A percentile compares a stretch with the other conserved stretches of the same genome.
phyloP scores from a whole-genome alignment of 352 stramenopile genomes.

The Peronospora farinosa region DNA sequence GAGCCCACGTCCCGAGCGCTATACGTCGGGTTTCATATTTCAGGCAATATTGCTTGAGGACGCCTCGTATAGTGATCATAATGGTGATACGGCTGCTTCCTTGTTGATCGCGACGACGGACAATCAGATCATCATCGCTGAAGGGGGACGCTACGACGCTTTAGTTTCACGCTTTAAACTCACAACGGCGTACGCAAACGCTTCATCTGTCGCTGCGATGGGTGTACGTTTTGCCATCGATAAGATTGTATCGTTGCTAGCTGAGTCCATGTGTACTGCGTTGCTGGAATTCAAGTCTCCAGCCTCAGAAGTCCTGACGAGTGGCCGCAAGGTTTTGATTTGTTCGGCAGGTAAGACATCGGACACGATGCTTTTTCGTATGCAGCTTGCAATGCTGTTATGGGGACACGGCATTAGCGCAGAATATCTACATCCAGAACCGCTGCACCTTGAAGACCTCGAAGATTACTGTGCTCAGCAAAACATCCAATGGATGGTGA shows the following conservation, averaged over 20 bases:
- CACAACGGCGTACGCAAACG: conserved; percentile 67
- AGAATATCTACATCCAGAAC: conserved; percentile 81
- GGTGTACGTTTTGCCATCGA: conserved; percentile 82
- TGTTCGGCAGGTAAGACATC: conserved; percentile 70
- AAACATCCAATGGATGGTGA: conserved; percentile 77
- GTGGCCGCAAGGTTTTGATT: conserved; percentile 55
- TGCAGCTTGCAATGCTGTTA: conserved; percentile 74
- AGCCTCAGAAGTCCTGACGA: conserved; percentile 31
- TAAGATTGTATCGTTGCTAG: conserved; percentile 75
- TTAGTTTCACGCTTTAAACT: conserved; percentile 82
- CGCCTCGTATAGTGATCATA: conserved; percentile 14
- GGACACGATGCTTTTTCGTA: conserved; percentile 65
- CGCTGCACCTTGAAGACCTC: conserved; percentile 70
- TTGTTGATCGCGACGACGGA: conserved; percentile 31
- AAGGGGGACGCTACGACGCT: conserved; percentile 78
- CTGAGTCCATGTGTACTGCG: conserved; percentile 29
- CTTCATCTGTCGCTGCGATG: conserved; percentile 65
- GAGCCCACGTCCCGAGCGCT: conserved; percentile 67
- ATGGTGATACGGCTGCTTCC: conserved; percentile 15
- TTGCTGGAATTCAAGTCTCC: conserved; percentile 35
- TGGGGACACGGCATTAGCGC: conserved; percentile 67
- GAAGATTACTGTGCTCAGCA: conserved; percentile 79
- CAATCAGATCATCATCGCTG: conserved; percentile 63
- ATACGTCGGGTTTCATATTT: conserved; percentile 79
- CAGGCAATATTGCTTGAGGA: conserved; percentile 61